Conservation (phyloP, 768 basidiomycete species). For the Psilocybe azurescens region DNA sequence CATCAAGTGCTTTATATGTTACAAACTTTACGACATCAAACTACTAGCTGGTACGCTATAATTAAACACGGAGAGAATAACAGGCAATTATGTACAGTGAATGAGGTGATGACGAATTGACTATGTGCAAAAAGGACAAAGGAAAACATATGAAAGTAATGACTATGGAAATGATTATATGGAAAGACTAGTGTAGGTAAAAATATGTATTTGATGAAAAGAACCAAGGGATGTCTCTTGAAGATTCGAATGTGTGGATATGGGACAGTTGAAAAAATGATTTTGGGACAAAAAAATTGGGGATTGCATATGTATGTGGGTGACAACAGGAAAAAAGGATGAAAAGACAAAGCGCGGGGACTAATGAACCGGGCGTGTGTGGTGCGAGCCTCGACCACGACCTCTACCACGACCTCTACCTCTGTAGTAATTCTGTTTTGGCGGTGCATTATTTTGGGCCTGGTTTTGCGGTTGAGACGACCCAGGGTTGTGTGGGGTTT, state of each 20-base stretch:
- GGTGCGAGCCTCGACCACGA: constrained; percentile 40
- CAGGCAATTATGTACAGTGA: not conserved
- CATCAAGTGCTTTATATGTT: not conserved
- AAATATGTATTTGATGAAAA: not conserved
- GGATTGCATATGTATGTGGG: not conserved
- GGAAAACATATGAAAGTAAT: not conserved
- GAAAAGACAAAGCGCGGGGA: not conserved
- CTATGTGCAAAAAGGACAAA: constrained; percentile 11
- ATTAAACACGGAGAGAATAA: not conserved
- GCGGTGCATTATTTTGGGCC: not conserved
- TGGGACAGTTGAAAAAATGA: not conserved
- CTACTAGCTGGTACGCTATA: too few species aligned
- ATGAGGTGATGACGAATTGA: constrained; percentile 8
- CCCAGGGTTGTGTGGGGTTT: constrained; percentile 4
- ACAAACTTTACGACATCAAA: too few species aligned
- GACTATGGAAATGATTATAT: too few species aligned
- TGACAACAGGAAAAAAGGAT: not conserved
- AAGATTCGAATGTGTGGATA: not conserved
- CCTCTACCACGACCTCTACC: constrained; percentile 43
- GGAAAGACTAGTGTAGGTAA: not conserved
- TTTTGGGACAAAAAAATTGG: not conserved
- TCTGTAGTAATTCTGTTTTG: constrained; percentile 21
- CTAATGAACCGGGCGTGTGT: constrained; percentile 22
- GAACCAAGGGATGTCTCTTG: not conserved
- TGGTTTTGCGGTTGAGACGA: not conserved